Evolutionary conservation across 495 filamentous ascomycete species (phyloP), one percentile per base, ranked within the genome.

Genomic region (Penicillium taxi): DNA sequence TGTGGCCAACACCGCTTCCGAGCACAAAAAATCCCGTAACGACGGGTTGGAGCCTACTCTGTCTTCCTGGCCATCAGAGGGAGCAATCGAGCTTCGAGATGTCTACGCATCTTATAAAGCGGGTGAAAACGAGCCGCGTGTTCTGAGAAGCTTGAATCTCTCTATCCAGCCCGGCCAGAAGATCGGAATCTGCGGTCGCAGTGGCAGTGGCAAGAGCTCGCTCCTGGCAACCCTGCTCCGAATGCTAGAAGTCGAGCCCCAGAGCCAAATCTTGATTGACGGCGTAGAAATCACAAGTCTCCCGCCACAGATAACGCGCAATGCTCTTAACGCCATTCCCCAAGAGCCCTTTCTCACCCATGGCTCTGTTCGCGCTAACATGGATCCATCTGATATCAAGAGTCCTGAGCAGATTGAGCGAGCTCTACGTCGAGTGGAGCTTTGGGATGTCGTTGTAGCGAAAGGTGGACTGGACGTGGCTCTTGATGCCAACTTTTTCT

Each of bases 181-280:
- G n/a, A 25, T 41, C 12, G 36, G 31, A 4, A 32, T 41, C 17
- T 45, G 37, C 17, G 62, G 62, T 9, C 51, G 56, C 5, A 58
- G 47, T 23, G 57, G 57, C 4, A 64, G 58, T 41, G 61, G 61
- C 4, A 66, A 66, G 37, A 48, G 35, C 13, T 50, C 47, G 1
- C 35, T 66, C 15, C 39, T 55, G 8, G 22, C 41, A 0, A 25
- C 45, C 3, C 39, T 66, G 4, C 51, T 66, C 37, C 48, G 59
- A 6, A 37, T 63, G 26, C 12, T 58, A 3, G 61, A 66, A 24
- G 22, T 50, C 7, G 28, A 28, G 8, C 26, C 26, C 5, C 18
- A 29, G 9, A 51, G 61, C 12, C 22, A 20, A 6, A 57, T 48
- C 17, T 21, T 27, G 2, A 42, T 42, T 13, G 37, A 35, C 11